Evolutionary conservation across 2,329 filamentous ascomycete species (phyloP).

Genomic region (Pyrenophora seminiperda): DNA sequence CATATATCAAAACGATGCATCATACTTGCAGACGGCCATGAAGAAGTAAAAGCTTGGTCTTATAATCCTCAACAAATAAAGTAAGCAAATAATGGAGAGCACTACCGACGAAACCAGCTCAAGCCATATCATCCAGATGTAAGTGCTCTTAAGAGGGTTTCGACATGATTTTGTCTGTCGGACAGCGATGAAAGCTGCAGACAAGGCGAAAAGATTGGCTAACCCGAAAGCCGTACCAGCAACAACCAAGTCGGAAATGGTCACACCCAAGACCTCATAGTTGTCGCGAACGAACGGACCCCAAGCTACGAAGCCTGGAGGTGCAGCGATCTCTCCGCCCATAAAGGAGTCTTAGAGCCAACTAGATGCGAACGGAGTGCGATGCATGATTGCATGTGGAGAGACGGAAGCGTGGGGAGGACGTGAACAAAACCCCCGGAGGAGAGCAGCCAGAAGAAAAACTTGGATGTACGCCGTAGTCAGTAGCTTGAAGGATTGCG

Average conservation of each 20-base stretch:
- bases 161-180: constrained; percentile 31
- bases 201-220: constrained; percentile 25
- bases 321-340: constrained; percentile 19
- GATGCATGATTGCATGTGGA: not conserved
- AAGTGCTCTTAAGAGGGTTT: constrained; percentile 40
- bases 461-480: not conserved
- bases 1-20: not conserved
- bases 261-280: constrained; percentile 27
- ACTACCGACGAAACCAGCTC: constrained; percentile 52
- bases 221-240: constrained; percentile 28
- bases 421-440: not conserved
- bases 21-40: constrained; percentile 32
- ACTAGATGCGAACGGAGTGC: not conserved
- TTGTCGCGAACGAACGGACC: constrained; percentile 33
- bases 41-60: constrained; percentile 43
- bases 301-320: constrained; percentile 28
- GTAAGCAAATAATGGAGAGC: constrained; percentile 48
- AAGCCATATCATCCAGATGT: constrained; percentile 56
- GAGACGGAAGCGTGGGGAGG: not conserved
- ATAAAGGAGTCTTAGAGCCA: constrained; percentile 9
- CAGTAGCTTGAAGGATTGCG: constrained; percentile 1
- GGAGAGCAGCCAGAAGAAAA: not conserved
- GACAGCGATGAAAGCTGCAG: constrained; percentile 39
- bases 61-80: constrained; percentile 39
- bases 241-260: constrained; percentile 22